Percentiles rank a stretch among this genome's conserved stretches.
phyloP scores from a whole-genome alignment of 164 flowering plant genomes.

The Magnolia sinica region DNA sequence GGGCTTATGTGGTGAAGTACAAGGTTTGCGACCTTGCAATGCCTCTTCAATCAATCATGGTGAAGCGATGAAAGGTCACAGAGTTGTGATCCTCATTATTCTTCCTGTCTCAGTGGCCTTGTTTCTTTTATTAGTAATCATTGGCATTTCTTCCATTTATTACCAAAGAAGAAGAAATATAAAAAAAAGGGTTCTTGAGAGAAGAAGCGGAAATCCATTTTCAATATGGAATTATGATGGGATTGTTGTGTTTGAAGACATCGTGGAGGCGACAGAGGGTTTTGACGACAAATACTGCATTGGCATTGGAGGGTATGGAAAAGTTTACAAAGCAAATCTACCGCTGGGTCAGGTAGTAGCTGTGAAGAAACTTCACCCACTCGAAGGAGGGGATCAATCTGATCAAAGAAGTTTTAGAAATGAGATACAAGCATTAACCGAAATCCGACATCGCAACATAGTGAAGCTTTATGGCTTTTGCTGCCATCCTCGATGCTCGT shows the following conservation, averaged over 20 bases:
- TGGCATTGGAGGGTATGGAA: slow-evolving; percentile 64
- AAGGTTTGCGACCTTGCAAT: slow-evolving; percentile 33
- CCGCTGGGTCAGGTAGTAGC: slow-evolving; percentile 47
- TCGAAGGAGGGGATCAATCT: slow-evolving; percentile 20
- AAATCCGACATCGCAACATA: no score
- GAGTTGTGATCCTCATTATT: slow-evolving; percentile 27
- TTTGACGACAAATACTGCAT: slow-evolving; percentile 45
- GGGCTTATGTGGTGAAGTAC: slow-evolving; percentile 40
- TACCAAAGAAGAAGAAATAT: slow-evolving; percentile 7
- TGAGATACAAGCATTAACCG: no score
- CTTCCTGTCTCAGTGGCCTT: slow-evolving; percentile 24
- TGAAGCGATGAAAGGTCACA: slow-evolving; percentile 11
- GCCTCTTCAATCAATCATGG: background rate
- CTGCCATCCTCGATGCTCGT: no score
- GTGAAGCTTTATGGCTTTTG: no score
- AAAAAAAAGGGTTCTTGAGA: background rate
- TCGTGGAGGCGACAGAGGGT: slow-evolving; percentile 45
- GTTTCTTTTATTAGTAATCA: slow-evolving; percentile 13
- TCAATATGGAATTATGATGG: slow-evolving; percentile 12
- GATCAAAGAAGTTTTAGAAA: no score
- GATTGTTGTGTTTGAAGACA: slow-evolving; percentile 16
- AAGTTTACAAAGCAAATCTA: slow-evolving; percentile 44
- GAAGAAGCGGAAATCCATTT: slow-evolving; percentile 36
- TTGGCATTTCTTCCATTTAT: slow-evolving; percentile 8
- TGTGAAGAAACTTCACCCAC: slow-evolving; percentile 42